phyloP scores from a whole-genome alignment of 1,284 basidiomycete species.

The Rhizoctonia solani region DNA sequence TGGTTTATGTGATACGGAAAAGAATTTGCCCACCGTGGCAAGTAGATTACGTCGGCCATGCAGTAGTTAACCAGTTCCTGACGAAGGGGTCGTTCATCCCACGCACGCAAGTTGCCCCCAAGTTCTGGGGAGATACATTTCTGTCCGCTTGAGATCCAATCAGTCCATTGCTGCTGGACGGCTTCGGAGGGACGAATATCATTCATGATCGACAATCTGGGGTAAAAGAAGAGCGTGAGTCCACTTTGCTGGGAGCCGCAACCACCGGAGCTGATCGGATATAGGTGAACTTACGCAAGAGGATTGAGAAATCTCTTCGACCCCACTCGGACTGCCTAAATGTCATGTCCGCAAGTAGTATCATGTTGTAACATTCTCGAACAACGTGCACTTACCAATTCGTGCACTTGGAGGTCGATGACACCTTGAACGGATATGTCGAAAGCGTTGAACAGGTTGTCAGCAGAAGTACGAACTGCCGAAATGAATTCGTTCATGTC shows the following conservation, averaged over 20 bases:
- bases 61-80: constrained; percentile 17
- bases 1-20: not conserved
- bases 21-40: constrained; percentile 7
- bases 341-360: not conserved
- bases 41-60: constrained; percentile 15
- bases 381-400: constrained; percentile 5
- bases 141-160: constrained; percentile 16
- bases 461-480: constrained; percentile 9
- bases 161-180: constrained; percentile 19
- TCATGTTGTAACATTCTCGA: not conserved
- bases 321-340: constrained; percentile 16
- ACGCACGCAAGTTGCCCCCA: constrained; percentile 13
- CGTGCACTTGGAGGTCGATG: constrained; percentile 23
- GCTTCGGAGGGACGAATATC: constrained; percentile 20
- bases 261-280: constrained; percentile 19
- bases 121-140: constrained; percentile 21
- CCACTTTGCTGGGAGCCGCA: not conserved
- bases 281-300: constrained; percentile 27
- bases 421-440: constrained; percentile 19
- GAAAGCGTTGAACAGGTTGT: constrained; percentile 20
- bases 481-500: not conserved
- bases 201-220: constrained; percentile 29
- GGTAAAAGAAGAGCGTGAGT: not conserved
- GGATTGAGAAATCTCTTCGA: constrained; percentile 30
- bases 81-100: constrained; percentile 30